Evolutionary conservation across 345 rosid species (phyloP), one percentile per base, ranked within the genome.

Genomic region (Jatropha curcas): DNA sequence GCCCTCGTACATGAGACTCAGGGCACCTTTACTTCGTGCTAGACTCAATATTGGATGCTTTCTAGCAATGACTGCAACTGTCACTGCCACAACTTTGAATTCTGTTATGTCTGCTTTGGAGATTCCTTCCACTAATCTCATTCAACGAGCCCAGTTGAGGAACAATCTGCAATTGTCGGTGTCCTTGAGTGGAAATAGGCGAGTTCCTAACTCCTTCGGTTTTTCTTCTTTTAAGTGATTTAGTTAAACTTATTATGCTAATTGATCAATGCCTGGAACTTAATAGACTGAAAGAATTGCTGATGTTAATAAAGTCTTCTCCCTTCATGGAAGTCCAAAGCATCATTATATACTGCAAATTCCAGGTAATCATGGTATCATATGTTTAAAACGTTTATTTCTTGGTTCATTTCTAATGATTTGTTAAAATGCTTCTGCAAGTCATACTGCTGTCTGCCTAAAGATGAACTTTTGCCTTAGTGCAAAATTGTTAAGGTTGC

Each of bases 11-110:
- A 89, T 88, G 92, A 87, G 97, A 78, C 96, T 95, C 48, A 88
- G 91, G 80, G 99, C 99, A 66, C 89, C 98, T 55, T 79, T 95
- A 71, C 85, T 95, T 71, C 80, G 75, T 73, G 75, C 87, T 72
- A 86, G 73, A 79, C 86, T 92, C 80, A 85, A 77, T 55, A 84
- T 85, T 72, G 77, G 87, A 71, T 88, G 96, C 82, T 82, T 92
- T 85, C 94, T 95, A 61, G 98, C 97, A 67, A 95, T 92, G 99
- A 95, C 98, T 73, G 99, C 99, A 73, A 92, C 99, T 19, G 98
- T 90, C 71, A 95, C 97, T 31, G 59, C 82, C 65, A 84, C 86
- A 66, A 85, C 97, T 71, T 84, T 95, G 82, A 75, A 82, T 35
- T 85, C 89, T 81, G 86, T 92, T 68, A 90, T 95, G 99, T 86